phyloP scores from a whole-genome alignment of 768 basidiomycete genomes.

The Tylopilus subfusipes region DNA sequence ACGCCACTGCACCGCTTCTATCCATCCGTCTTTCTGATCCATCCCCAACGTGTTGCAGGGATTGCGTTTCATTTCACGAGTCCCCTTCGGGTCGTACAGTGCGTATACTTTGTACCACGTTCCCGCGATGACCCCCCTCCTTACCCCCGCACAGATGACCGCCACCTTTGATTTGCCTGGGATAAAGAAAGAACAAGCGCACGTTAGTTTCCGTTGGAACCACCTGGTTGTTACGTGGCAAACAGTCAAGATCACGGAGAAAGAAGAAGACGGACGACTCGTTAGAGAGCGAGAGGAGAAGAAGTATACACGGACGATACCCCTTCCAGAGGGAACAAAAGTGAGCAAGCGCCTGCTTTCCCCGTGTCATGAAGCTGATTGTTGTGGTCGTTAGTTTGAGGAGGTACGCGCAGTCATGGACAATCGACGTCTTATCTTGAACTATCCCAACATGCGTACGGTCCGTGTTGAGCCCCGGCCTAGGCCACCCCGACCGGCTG shows the following conservation, averaged over 20 bases:
- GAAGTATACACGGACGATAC: conserved; percentile 62
- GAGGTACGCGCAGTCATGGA: conserved; percentile 70
- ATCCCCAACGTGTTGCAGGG: conserved; percentile 17
- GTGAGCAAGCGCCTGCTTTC: conserved; percentile 35
- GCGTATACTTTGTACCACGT: conserved; percentile 20
- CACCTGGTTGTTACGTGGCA: conserved; percentile 67
- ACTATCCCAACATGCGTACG: conserved; percentile 52
- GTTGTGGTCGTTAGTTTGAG: conserved; percentile 50
- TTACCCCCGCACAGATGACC: conserved; percentile 44
- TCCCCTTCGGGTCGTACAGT: conserved; percentile 62
- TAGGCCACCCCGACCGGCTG: conserved; percentile 21
- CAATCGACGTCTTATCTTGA: conserved; percentile 54
- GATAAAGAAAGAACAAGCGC: conserved; percentile 68
- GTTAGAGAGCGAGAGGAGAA: conserved; percentile 62
- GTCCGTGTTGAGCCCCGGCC: conserved; percentile 34
- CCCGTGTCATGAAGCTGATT: background rate
- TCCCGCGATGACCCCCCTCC: conserved; percentile 9
- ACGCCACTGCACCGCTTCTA: conserved; percentile 25
- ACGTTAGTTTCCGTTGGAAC: conserved; percentile 66
- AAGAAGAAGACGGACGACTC: conserved; percentile 56
- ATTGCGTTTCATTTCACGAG: conserved; percentile 66
- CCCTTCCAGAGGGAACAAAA: conserved; percentile 70
- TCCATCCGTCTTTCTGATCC: conserved; percentile 14
- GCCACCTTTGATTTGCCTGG: conserved; percentile 70
- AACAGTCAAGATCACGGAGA: conserved; percentile 54